These are phyloP conservation scores for Dendrothele bispora DNA, from an alignment of 768 basidiomycete genomes.

Conservation along the genomic window DNA sequence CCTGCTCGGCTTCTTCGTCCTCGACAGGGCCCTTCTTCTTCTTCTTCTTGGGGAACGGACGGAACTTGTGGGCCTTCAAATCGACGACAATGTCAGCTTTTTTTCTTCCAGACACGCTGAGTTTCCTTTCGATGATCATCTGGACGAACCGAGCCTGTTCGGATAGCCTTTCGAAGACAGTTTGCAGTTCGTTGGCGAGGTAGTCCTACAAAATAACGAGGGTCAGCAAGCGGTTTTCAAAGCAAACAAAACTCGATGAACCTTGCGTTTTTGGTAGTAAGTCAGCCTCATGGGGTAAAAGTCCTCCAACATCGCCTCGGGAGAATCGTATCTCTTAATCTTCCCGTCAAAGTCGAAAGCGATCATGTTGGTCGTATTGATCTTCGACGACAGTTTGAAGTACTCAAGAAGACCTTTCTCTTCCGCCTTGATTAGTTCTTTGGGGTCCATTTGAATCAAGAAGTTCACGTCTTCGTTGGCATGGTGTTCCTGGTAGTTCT, in stretches of 20 bases:
- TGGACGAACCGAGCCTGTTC: slow-evolving; percentile 97
- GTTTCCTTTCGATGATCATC: slow-evolving; percentile 88
- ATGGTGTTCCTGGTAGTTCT: slow-evolving; percentile 99
- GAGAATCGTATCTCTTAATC: slow-evolving; percentile 87
- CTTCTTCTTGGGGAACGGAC: slow-evolving; percentile 82
- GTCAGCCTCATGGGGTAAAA: slow-evolving; percentile 89
- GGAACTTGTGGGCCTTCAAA: slow-evolving; percentile 80
- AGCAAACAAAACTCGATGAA: slow-evolving; percentile 24
- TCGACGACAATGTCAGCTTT: slow-evolving; percentile 85
- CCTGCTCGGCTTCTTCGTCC: slow-evolving; percentile 55
- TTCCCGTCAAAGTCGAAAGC: slow-evolving; percentile 96
- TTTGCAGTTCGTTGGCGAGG: slow-evolving; percentile 80
- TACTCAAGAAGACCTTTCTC: slow-evolving; percentile 85
- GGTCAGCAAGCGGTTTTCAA: slow-evolving; percentile 9
- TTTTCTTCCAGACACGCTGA: slow-evolving; percentile 84
- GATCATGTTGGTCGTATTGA: slow-evolving; percentile 96
- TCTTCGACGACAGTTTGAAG: slow-evolving; percentile 84
- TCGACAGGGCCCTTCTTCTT: slow-evolving; percentile 71
- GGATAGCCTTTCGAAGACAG: slow-evolving; percentile 76
- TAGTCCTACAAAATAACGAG: slow-evolving; percentile 56
- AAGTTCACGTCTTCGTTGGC: slow-evolving; percentile 93
- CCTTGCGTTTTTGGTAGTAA: slow-evolving; percentile 96
- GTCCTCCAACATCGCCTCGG: slow-evolving; percentile 91
- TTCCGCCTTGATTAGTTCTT: slow-evolving; percentile 84
- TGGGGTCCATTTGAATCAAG: slow-evolving; percentile 74